A percentile compares a stretch with the other conserved stretches of the same genome.
phyloP scores from a whole-genome alignment of 2,329 filamentous ascomycete species.

The Cercospora zeae-maydis region DNA sequence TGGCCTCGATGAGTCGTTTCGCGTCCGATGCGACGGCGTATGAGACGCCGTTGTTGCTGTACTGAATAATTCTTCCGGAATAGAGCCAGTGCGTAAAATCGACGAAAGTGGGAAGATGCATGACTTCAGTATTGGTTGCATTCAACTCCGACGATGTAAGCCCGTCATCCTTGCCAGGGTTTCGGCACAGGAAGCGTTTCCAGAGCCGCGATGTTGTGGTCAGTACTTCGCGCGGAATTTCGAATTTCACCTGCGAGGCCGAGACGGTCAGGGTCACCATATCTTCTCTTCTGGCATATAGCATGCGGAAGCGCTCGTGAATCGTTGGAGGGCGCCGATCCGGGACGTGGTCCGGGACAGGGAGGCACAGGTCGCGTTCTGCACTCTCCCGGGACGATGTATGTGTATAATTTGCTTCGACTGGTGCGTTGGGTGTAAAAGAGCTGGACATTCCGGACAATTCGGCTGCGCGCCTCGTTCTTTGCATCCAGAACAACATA shows the following conservation, averaged over 20 bases:
- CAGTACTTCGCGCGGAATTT: background rate
- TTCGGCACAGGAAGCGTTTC: background rate
- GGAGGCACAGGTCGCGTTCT: background rate
- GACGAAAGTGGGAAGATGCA: background rate
- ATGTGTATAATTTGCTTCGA: background rate
- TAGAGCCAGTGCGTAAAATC: background rate
- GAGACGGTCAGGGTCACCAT: background rate
- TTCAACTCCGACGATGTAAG: background rate
- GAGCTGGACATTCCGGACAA: background rate
- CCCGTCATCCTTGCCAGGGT: background rate
- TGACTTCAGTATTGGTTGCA: background rate
- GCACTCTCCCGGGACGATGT: background rate
- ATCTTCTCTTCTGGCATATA: background rate
- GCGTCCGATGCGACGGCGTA: background rate
- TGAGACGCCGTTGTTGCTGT: background rate
- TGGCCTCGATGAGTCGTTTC: background rate
- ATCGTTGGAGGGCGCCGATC: background rate
- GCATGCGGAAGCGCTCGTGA: background rate
- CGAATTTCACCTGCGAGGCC: background rate
- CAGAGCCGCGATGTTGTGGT: background rate
- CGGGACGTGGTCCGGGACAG: background rate
- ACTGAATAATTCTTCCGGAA: background rate
- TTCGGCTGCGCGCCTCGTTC: background rate
- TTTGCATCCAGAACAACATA: background rate
- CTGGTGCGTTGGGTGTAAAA: too few relatives aligned